phyloP scores from a whole-genome alignment of 768 basidiomycete species.

The Solioccasus polychromus region DNA sequence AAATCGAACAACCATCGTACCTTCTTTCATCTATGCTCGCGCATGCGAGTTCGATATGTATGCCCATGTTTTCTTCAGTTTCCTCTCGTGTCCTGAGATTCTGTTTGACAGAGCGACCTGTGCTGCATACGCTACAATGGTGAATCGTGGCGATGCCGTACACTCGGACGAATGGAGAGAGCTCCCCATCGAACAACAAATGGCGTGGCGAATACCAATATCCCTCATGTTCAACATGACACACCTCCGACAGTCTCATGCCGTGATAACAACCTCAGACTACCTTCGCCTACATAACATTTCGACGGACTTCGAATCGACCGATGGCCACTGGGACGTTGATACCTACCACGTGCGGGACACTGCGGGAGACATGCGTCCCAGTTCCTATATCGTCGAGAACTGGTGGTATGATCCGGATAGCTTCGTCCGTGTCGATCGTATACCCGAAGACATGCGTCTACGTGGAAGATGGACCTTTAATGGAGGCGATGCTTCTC shows the following conservation, averaged over 20 bases:
- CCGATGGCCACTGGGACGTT: constrained; percentile 38
- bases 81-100: background rate
- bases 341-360: constrained; percentile 31
- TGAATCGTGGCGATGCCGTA: constrained; percentile 43
- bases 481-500: constrained; percentile 12
- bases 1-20: constrained; percentile 43
- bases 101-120: constrained; percentile 30
- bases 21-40: constrained; percentile 46
- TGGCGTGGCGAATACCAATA: constrained; percentile 35
- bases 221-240: constrained; percentile 44
- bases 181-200: constrained; percentile 36
- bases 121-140: constrained; percentile 41
- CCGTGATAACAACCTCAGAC: constrained; percentile 40
- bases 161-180: constrained; percentile 39
- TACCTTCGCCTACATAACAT: constrained; percentile 42
- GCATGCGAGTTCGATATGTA: constrained; percentile 39
- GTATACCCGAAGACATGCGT: constrained; percentile 31
- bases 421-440: constrained; percentile 36
- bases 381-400: constrained; percentile 34
- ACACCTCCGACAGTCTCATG: constrained; percentile 33
- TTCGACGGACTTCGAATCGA: constrained; percentile 30
- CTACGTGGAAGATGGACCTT: constrained; percentile 30
- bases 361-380: constrained; percentile 9
- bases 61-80: background rate
- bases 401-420: constrained; percentile 39